phyloP scores from a whole-genome alignment of 1,139 yeast genomes.

The Geotrichum reessii region DNA sequence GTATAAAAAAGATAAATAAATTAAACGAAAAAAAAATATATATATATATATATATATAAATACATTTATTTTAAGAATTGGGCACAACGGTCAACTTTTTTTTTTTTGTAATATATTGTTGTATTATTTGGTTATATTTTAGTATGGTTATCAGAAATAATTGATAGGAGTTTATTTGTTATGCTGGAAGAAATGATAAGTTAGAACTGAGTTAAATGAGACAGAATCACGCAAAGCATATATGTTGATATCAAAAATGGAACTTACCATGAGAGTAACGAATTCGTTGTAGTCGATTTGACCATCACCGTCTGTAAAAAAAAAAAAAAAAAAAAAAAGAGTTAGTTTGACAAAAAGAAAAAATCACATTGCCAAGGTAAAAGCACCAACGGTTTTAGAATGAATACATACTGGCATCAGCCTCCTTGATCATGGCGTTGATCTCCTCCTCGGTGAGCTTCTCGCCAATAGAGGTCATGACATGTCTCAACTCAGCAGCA shows the following conservation, averaged over 20 bases:
- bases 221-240: not conserved
- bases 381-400: too few relatives aligned
- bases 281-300: conserved; percentile 95
- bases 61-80: too few relatives aligned
- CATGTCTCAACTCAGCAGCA: conserved; percentile 94
- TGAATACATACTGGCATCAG: conserved; percentile 46
- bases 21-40: too few relatives aligned
- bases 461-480: conserved; percentile 94
- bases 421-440: conserved; percentile 93
- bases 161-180: conserved; percentile 16
- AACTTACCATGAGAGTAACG: conserved; percentile 45
- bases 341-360: not conserved
- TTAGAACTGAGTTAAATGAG: not conserved
- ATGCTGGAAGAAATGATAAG: conserved; percentile 6
- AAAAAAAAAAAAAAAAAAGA: conserved; percentile 29
- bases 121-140: not conserved
- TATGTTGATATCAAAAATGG: not conserved
- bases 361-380: too few relatives aligned
- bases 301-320: conserved; percentile 68
- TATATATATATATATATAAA: too few relatives aligned
- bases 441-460: conserved; percentile 93
- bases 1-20: too few relatives aligned
- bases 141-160: too few relatives aligned
- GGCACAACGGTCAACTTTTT: too few relatives aligned
- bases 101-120: conserved; percentile 1